A percentile compares a stretch with the other conserved stretches of the same genome.
These are phyloP conservation scores for Citrus sp. DNA, from an alignment of 345 rosid species.

Conservation along the genomic window DNA sequence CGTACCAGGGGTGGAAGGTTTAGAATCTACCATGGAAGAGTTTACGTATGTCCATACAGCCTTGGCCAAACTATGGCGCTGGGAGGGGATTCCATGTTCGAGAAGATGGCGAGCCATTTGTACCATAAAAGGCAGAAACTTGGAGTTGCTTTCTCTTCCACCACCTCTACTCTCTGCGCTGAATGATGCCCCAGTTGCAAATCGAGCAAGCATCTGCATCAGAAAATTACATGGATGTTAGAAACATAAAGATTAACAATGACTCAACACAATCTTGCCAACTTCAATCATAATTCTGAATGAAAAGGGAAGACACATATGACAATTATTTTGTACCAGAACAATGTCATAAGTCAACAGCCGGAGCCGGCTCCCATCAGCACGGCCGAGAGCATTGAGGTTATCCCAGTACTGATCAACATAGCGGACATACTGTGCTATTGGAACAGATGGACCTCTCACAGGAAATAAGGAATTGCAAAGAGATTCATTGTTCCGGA, in stretches of 20 bases:
- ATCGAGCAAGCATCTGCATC: constrained; percentile 90
- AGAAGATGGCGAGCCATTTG: constrained; percentile 96
- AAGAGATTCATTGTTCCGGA: constrained; percentile 91
- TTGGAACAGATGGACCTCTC: constrained; percentile 82
- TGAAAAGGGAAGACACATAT: not conserved
- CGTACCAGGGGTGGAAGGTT: constrained; percentile 48
- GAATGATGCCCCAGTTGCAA: constrained; percentile 97
- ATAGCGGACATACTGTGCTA: constrained; percentile 72
- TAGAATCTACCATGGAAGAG: constrained; percentile 53
- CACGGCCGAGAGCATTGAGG: constrained; percentile 88
- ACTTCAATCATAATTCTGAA: not conserved
- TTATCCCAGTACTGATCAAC: constrained; percentile 97
- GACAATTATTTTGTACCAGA: constrained; percentile 48
- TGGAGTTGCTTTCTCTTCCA: constrained; percentile 97
- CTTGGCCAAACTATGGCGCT: constrained; percentile 71
- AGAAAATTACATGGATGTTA: constrained; percentile 10
- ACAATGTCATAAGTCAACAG: constrained; percentile 91
- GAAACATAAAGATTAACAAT: not conserved
- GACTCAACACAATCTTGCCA: not conserved
- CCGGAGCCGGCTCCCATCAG: constrained; percentile 92
- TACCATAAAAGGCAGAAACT: constrained; percentile 89
- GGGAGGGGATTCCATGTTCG: constrained; percentile 84
- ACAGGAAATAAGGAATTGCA: constrained; percentile 96
- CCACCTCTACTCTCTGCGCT: constrained; percentile 87
- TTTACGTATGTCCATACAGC: constrained; percentile 63